Conservation (phyloP, 257 asterid species). For the Schizonepeta tenuifolia region DNA sequence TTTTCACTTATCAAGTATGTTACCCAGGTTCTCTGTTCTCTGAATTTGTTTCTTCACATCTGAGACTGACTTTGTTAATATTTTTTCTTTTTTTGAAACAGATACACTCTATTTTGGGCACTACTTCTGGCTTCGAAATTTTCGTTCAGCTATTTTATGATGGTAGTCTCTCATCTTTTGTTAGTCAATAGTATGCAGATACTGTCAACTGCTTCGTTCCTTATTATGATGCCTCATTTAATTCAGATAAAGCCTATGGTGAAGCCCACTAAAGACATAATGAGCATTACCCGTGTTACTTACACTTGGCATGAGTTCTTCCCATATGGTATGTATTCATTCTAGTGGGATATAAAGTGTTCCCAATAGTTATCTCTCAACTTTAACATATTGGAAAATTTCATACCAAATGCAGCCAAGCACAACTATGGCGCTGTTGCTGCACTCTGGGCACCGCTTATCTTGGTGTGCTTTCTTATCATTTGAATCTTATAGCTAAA, state of each 20-base stretch:
- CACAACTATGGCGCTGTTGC: slow-evolving; percentile 69
- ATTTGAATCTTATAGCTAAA: slow-evolving; percentile 27
- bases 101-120: slow-evolving; percentile 94
- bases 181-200: slow-evolving; percentile 22
- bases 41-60: slow-evolving; percentile 24
- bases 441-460: slow-evolving; percentile 85
- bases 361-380: slow-evolving; percentile 28
- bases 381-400: slow-evolving; percentile 29
- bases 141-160: slow-evolving; percentile 75
- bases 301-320: slow-evolving; percentile 97
- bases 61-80: slow-evolving; percentile 24
- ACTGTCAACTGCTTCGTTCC: slow-evolving; percentile 20
- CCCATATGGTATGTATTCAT: slow-evolving; percentile 65
- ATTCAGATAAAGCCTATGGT: slow-evolving; percentile 90
- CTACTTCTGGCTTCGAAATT: slow-evolving; percentile 79
- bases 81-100: slow-evolving; percentile 35
- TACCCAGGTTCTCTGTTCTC: slow-evolving; percentile 26
- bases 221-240: slow-evolving; percentile 32
- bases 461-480: slow-evolving; percentile 62
- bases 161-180: slow-evolving; percentile 58
- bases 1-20: slow-evolving; percentile 86
- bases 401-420: slow-evolving; percentile 61
- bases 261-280: slow-evolving; percentile 77
- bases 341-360: slow-evolving; percentile 10
- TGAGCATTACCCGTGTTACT: slow-evolving; percentile 66